A percentile compares a stretch with the other conserved stretches of the same genome.
These are phyloP conservation scores for Chimonanthus praecox DNA, from an alignment of 164 flowering plant genomes.

Conservation along the genomic window DNA sequence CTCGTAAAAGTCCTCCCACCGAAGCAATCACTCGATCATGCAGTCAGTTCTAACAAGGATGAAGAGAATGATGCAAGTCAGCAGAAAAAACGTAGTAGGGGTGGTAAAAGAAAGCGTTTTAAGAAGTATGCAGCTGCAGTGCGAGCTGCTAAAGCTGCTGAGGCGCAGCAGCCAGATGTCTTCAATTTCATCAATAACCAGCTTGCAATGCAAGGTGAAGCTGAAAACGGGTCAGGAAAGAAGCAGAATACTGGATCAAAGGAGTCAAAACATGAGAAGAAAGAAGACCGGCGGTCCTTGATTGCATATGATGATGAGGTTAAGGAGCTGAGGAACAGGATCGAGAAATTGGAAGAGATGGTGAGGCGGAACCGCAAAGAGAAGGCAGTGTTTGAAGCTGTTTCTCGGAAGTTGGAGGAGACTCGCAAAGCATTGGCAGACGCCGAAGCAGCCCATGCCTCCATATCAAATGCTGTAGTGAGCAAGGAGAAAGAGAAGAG, in stretches of 20 bases:
- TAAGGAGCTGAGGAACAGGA: conserved; percentile 51
- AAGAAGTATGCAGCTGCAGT: conserved; percentile 73
- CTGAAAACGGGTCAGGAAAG: conserved; percentile 28
- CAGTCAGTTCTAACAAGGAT: conserved; percentile 29
- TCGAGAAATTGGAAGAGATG: conserved; percentile 88
- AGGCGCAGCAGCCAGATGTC: conserved; percentile 52
- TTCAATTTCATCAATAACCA: conserved; percentile 80
- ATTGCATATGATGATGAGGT: conserved; percentile 75
- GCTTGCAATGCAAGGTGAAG: conserved; percentile 47
- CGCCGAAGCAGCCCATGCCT: conserved; percentile 69
- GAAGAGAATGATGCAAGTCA: conserved; percentile 23
- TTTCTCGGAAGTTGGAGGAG: conserved; percentile 63
- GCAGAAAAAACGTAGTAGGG: conserved; percentile 66
- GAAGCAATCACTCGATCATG: conserved; percentile 87
- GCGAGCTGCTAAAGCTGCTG: conserved; percentile 50
- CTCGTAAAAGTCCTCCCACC: conserved; percentile 76
- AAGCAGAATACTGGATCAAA: conserved; percentile 29
- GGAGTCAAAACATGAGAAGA: conserved; percentile 31
- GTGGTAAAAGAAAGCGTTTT: conserved; percentile 86
- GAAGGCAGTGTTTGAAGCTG: conserved; percentile 78
- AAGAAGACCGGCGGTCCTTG: conserved; percentile 57
- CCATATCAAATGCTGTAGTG: conserved; percentile 57
- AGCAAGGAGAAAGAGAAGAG: conserved; percentile 78
- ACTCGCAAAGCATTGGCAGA: conserved; percentile 71
- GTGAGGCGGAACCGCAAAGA: conserved; percentile 66